Percentiles rank a stretch among this genome's conserved stretches.
Conservation (phyloP, 495 filamentous ascomycete genomes). For the Elaphomyces granulatus region DNA sequence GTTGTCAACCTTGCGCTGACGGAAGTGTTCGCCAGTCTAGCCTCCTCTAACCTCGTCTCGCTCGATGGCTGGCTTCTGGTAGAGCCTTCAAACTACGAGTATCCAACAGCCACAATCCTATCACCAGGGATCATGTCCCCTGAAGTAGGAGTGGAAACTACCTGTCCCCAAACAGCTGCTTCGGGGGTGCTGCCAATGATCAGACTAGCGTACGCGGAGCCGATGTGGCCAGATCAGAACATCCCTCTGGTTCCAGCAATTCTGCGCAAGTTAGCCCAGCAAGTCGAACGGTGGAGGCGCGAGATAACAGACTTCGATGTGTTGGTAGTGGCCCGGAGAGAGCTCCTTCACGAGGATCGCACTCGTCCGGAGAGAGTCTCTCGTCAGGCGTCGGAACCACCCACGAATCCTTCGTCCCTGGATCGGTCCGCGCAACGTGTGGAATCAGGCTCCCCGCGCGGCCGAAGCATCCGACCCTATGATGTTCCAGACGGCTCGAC, state of each 20-base stretch:
- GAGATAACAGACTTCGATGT: slow-evolving; percentile 65
- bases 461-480: slow-evolving; percentile 29
- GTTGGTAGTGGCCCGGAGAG: slow-evolving; percentile 54
- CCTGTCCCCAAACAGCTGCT: too few relatives aligned
- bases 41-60: slow-evolving; percentile 65
- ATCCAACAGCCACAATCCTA: too few relatives aligned
- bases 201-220: slow-evolving; percentile 20
- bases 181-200: too few relatives aligned
- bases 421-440: neutral
- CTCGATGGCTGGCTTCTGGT: slow-evolving; percentile 85
- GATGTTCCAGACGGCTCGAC: slow-evolving; percentile 46
- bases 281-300: slow-evolving; percentile 49
- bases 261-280: slow-evolving; percentile 40
- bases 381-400: slow-evolving; percentile 13
- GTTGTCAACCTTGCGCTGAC: slow-evolving; percentile 82
- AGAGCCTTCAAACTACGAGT: slow-evolving; percentile 38
- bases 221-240: slow-evolving; percentile 24
- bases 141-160: too few relatives aligned
- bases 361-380: slow-evolving; percentile 3
- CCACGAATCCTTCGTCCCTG: slow-evolving; percentile 1
- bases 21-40: slow-evolving; percentile 65
- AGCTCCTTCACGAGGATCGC: slow-evolving; percentile 25
- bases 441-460: slow-evolving; percentile 2
- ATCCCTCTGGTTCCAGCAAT: slow-evolving; percentile 27
- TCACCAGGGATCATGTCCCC: too few relatives aligned